Conservation (phyloP, 139 green algal genomes). For the Chlorella vulgaris region DNA sequence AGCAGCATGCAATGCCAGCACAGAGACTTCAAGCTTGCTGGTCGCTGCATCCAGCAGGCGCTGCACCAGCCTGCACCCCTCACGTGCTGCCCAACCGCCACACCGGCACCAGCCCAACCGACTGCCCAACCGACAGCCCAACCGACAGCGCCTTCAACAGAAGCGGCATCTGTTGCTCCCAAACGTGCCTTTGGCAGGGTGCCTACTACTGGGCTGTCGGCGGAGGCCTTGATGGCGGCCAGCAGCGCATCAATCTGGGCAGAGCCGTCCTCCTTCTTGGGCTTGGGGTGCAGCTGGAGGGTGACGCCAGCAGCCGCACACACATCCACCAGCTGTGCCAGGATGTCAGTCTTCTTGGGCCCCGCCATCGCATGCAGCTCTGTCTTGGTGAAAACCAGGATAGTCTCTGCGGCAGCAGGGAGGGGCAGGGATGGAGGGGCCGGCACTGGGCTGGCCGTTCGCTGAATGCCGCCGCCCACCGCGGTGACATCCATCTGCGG, state of each 20-base stretch:
- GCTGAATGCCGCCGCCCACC: background rate
- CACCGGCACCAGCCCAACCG: too few relatives aligned
- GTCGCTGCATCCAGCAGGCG: too few relatives aligned
- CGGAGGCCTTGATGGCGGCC: slow-evolving; percentile 40
- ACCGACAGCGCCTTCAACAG: too few relatives aligned
- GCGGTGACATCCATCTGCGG: background rate
- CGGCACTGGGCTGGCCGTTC: background rate
- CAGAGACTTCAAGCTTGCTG: background rate
- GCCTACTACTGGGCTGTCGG: slow-evolving; percentile 57
- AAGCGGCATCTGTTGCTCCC: background rate
- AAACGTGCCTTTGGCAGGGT: slow-evolving; percentile 25
- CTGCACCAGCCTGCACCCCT: too few relatives aligned
- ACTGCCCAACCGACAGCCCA: too few relatives aligned
- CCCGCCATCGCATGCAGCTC: slow-evolving; percentile 83
- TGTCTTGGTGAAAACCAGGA: slow-evolving; percentile 82
- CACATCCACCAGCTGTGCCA: slow-evolving; percentile 61
- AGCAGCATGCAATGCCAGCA: background rate
- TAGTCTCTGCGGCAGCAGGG: slow-evolving; percentile 83
- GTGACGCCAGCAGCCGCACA: slow-evolving; percentile 46
- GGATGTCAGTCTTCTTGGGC: slow-evolving; percentile 86
- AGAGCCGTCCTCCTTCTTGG: slow-evolving; percentile 81
- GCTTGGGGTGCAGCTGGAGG: slow-evolving; percentile 71
- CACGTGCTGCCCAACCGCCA: too few relatives aligned
- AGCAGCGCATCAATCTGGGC: slow-evolving; percentile 68
- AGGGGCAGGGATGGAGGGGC: background rate